phyloP scores from a whole-genome alignment of 495 filamentous ascomycete species.

The Aspergillus mulundensis region DNA sequence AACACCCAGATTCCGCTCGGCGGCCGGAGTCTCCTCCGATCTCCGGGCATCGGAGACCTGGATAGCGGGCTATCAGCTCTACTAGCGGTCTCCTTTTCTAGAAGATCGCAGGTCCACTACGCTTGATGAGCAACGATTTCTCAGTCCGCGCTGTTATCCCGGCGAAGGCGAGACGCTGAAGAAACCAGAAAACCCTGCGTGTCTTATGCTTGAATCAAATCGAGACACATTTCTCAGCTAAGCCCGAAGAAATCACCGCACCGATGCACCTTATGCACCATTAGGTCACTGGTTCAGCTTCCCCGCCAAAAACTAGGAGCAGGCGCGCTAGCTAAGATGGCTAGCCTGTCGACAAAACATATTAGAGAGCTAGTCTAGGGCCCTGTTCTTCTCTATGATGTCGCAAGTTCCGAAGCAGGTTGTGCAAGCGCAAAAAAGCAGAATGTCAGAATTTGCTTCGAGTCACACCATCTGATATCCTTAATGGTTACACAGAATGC shows the following conservation, averaged over 20 bases:
- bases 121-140: background rate
- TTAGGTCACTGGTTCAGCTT: background rate
- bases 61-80: too few relatives aligned
- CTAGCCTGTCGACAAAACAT: background rate
- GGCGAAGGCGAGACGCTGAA: background rate
- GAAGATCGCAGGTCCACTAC: background rate
- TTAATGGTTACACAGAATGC: background rate
- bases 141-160: background rate
- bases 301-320: background rate
- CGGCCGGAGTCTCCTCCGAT: background rate
- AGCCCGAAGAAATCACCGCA: background rate
- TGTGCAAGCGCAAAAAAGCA: background rate
- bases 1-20: background rate
- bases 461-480: background rate
- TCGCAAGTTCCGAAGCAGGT: background rate
- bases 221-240: conserved; percentile 1
- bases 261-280: background rate
- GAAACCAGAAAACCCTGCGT: background rate
- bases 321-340: background rate
- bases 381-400: background rate
- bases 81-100: background rate
- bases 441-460: background rate
- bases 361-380: background rate
- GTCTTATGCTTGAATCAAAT: background rate
- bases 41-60: background rate